Conservation (phyloP, 306 rosid species). For the Purshia tridentata region DNA sequence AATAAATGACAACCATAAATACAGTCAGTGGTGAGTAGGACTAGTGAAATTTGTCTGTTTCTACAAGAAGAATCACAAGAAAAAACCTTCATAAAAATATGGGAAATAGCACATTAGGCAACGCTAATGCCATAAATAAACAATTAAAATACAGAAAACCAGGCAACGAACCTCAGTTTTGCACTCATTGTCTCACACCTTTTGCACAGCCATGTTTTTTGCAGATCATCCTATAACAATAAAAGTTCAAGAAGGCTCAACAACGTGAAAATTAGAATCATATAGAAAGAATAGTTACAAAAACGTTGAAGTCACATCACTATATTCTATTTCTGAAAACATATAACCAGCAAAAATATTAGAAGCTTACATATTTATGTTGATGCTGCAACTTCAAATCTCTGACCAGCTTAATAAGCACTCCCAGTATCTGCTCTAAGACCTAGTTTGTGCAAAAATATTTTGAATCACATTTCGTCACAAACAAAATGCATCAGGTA, state of each 20-base stretch:
- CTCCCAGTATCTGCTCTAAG: slow-evolving; percentile 93
- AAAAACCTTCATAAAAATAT: neutral
- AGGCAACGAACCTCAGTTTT: slow-evolving; percentile 73
- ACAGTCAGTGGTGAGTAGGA: neutral
- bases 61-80: neutral
- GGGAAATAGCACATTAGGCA: neutral
- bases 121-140: neutral
- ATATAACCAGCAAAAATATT: slow-evolving; percentile 19
- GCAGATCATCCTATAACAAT: slow-evolving; percentile 69
- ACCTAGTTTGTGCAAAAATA: slow-evolving; percentile 52
- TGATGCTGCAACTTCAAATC: slow-evolving; percentile 99
- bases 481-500: slow-evolving; percentile 9
- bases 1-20: neutral
- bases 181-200: slow-evolving; percentile 98
- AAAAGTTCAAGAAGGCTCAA: slow-evolving; percentile 16
- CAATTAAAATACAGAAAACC: slow-evolving; percentile 5
- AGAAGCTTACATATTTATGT: slow-evolving; percentile 73
- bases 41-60: neutral
- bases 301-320: neutral
- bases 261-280: neutral
- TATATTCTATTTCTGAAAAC: neutral
- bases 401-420: slow-evolving; percentile 89
- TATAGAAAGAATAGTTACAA: neutral
- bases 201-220: slow-evolving; percentile 95
- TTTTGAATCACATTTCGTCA: slow-evolving; percentile 16